Evolutionary conservation across 2,329 filamentous ascomycete genomes (phyloP).

Genomic region (Dichotomopilus funicola): DNA sequence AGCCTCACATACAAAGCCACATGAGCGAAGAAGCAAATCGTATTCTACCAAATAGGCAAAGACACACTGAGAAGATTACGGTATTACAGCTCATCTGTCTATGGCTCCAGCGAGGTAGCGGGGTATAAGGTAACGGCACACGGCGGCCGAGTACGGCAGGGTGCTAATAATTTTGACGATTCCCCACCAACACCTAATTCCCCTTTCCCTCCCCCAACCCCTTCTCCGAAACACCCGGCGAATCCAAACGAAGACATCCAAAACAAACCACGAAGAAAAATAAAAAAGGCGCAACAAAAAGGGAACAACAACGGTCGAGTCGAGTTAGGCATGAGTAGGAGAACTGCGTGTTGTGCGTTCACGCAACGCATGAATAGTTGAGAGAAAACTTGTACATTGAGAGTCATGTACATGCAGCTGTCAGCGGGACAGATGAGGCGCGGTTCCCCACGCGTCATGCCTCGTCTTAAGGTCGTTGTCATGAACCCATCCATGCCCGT

Average conservation of each 20-base stretch:
- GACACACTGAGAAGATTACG: not conserved
- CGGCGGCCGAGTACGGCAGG: not conserved
- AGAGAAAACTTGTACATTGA: not conserved
- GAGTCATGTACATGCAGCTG: not conserved
- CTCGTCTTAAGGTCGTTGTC: not conserved
- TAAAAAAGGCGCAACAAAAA: not conserved
- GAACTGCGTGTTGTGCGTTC: not conserved
- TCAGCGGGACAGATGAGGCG: too few relatives aligned
- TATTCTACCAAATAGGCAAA: not conserved
- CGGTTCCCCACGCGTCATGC: not conserved
- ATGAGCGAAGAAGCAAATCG: not conserved
- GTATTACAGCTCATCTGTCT: conserved; percentile 1
- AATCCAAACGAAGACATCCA: too few relatives aligned
- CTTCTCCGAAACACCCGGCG: too few relatives aligned
- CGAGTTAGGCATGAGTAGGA: not conserved
- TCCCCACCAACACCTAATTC: not conserved
- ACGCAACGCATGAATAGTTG: not conserved
- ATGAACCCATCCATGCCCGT: not conserved
- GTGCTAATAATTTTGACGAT: not conserved
- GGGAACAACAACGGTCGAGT: not conserved
- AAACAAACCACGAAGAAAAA: not conserved
- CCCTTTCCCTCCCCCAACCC: not conserved
- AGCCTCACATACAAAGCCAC: not conserved
- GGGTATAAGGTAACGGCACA: not conserved
- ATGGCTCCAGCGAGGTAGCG: not conserved